Evolutionary conservation across 1,139 yeast genomes (phyloP).

Genomic region (Entelexis sorbosivorans): DNA sequence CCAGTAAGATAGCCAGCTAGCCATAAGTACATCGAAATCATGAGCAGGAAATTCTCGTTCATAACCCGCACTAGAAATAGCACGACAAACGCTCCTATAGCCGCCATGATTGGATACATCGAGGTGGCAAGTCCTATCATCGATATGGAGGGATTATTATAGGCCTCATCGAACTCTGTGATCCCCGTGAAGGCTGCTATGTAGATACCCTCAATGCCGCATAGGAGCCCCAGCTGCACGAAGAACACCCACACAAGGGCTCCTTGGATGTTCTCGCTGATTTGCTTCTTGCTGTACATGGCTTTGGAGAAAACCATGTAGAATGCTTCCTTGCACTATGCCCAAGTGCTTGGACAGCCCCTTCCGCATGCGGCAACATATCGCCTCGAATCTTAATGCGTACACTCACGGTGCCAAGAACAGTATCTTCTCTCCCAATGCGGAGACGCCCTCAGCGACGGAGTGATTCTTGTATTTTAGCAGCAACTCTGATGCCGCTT

Average conservation of each 20-base stretch:
- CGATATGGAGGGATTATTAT: slow-evolving; percentile 36
- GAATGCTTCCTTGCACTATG: too few relatives aligned
- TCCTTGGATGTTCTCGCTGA: not conserved
- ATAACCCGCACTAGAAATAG: slow-evolving; percentile 8
- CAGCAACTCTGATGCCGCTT: too few relatives aligned
- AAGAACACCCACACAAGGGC: slow-evolving; percentile 34
- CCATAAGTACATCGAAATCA: slow-evolving; percentile 12
- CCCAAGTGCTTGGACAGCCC: too few relatives aligned
- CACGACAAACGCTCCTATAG: slow-evolving; percentile 16
- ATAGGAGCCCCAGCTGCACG: slow-evolving; percentile 39
- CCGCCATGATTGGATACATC: slow-evolving; percentile 37
- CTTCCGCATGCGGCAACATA: not conserved
- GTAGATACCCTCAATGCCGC: slow-evolving; percentile 62
- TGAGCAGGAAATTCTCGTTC: slow-evolving; percentile 16
- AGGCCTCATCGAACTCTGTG: slow-evolving; percentile 36
- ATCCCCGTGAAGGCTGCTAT: slow-evolving; percentile 50
- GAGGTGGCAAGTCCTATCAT: slow-evolving; percentile 37
- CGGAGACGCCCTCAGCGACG: too few relatives aligned
- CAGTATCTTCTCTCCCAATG: too few relatives aligned
- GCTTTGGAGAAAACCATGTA: not conserved
- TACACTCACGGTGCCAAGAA: too few relatives aligned
- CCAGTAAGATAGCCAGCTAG: slow-evolving; percentile 23
- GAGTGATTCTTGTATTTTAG: too few relatives aligned
- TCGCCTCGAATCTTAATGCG: too few relatives aligned
- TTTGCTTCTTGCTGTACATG: slow-evolving; percentile 7